phyloP scores from a whole-genome alignment of 371 early-diverging fungal species.

The Mucor racemosus region DNA sequence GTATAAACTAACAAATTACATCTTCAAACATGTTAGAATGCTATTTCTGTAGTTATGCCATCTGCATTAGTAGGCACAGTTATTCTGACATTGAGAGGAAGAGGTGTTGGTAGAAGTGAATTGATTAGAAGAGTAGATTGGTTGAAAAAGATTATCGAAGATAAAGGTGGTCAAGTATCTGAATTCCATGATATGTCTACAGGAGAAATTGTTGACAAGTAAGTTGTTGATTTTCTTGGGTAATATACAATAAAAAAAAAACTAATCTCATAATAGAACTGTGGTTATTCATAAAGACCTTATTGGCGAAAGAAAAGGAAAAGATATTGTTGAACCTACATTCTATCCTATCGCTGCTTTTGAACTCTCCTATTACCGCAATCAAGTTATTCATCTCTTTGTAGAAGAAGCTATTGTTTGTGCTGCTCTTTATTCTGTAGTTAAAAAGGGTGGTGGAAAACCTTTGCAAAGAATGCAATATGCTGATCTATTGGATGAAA shows the following conservation, averaged over 20 bases:
- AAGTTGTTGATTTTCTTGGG: slow-evolving; percentile 8
- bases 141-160: slow-evolving; percentile 70
- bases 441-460: slow-evolving; percentile 78
- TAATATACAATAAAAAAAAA: not conserved
- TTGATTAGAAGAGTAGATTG: slow-evolving; percentile 82
- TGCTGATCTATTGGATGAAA: slow-evolving; percentile 65
- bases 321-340: slow-evolving; percentile 84
- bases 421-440: slow-evolving; percentile 78
- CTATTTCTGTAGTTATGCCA: slow-evolving; percentile 82
- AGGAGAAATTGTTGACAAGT: slow-evolving; percentile 68
- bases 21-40: slow-evolving; percentile 42
- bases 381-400: slow-evolving; percentile 88
- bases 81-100: slow-evolving; percentile 81
- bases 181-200: slow-evolving; percentile 80
- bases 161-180: slow-evolving; percentile 83
- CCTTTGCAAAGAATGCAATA: slow-evolving; percentile 60
- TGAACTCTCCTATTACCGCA: slow-evolving; percentile 85
- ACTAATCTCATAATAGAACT: slow-evolving; percentile 17
- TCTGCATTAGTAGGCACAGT: slow-evolving; percentile 85
- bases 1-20: not conserved
- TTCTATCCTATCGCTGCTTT: slow-evolving; percentile 88
- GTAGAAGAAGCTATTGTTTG: slow-evolving; percentile 83
- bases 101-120: slow-evolving; percentile 85
- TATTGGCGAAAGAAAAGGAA: slow-evolving; percentile 70
- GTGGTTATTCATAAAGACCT: slow-evolving; percentile 75